phyloP scores from a whole-genome alignment of 805 yeast species.

The Pichia rugopelliculosa region DNA sequence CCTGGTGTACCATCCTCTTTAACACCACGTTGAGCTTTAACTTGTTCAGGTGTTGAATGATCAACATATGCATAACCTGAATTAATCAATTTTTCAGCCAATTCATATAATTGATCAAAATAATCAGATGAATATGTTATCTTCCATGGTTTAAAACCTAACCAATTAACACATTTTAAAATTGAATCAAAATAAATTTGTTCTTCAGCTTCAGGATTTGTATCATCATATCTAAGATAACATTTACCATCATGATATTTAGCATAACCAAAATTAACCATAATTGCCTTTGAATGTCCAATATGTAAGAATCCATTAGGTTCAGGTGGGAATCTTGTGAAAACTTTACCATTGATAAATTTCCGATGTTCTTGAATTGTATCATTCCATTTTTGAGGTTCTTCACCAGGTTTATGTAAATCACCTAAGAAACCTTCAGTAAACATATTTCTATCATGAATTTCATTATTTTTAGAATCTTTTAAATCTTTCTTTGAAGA shows the following conservation, averaged over 20 bases:
- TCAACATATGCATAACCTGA: conserved; percentile 82
- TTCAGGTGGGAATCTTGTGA: conserved; percentile 97
- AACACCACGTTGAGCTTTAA: conserved; percentile 84
- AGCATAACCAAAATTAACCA: conserved; percentile 97
- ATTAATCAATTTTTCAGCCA: conserved; percentile 76
- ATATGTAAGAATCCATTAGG: conserved; percentile 97
- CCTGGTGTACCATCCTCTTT: conserved; percentile 89
- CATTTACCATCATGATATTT: conserved; percentile 79
- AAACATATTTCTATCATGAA: conserved; percentile 65
- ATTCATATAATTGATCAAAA: conserved; percentile 78
- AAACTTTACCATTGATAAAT: conserved; percentile 74
- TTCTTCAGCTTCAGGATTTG: conserved; percentile 98
- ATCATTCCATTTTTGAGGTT: conserved; percentile 85
- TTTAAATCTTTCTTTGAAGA: conserved; percentile 5
- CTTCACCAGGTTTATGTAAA: conserved; percentile 90
- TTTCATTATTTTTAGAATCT: conserved; percentile 11
- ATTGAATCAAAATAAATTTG: conserved; percentile 84
- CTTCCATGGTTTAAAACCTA: conserved; percentile 91
- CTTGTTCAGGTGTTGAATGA: conserved; percentile 88
- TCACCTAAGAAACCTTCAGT: conserved; percentile 93
- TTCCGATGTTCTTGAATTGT: conserved; percentile 73
- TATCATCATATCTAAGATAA: conserved; percentile 91
- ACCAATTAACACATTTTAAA: conserved; percentile 80
- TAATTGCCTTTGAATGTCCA: conserved; percentile 96
- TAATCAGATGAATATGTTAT: conserved; percentile 94